Percentiles rank a stretch among this genome's conserved stretches.
Evolutionary conservation across 1,139 yeast species (phyloP).

Genomic region (Meyerozyma carpophila): DNA sequence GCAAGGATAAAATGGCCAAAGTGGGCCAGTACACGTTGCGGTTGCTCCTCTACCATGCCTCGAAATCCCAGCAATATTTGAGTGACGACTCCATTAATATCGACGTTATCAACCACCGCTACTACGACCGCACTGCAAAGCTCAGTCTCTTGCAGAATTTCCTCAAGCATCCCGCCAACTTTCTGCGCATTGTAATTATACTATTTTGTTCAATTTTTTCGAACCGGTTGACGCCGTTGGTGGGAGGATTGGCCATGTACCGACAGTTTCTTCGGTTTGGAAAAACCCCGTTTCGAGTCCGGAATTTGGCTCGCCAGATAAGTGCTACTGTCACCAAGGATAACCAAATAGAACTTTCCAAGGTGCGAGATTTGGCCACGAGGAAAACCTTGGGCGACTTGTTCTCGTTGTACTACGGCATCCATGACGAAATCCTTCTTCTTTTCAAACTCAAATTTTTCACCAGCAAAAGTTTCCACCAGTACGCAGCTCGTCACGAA

Average conservation of each 20-base stretch:
- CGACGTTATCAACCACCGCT: slow-evolving; percentile 22
- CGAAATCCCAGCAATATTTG: slow-evolving; percentile 30
- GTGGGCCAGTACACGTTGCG: slow-evolving; percentile 55
- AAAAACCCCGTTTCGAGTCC: slow-evolving; percentile 57
- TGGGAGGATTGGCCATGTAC: slow-evolving; percentile 50
- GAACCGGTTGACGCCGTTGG: slow-evolving; percentile 39
- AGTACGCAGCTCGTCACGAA: slow-evolving; percentile 46
- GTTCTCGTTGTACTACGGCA: slow-evolving; percentile 53
- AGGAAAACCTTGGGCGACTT: slow-evolving; percentile 38
- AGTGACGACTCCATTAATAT: slow-evolving; percentile 32
- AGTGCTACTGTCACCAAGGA: slow-evolving; percentile 1
- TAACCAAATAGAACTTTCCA: slow-evolving; percentile 28
- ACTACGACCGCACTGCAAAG: slow-evolving; percentile 30
- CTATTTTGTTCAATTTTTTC: slow-evolving; percentile 27
- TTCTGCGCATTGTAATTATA: slow-evolving; percentile 30
- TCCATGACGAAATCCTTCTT: slow-evolving; percentile 56
- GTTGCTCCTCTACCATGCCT: slow-evolving; percentile 46
- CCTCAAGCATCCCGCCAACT: slow-evolving; percentile 37
- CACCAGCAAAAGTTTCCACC: slow-evolving; percentile 28
- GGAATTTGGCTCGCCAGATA: slow-evolving; percentile 22
- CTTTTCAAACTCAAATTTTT: slow-evolving; percentile 51
- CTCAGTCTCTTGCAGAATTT: slow-evolving; percentile 33
- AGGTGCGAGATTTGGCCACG: slow-evolving; percentile 8
- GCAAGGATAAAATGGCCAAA: slow-evolving; percentile 69
- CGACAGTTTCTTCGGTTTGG: slow-evolving; percentile 72